A percentile compares a stretch with the other conserved stretches of the same genome.
These are phyloP conservation scores for Pythium rhizo-oryzae DNA, from an alignment of 352 stramenopile species.

Conservation along the genomic window DNA sequence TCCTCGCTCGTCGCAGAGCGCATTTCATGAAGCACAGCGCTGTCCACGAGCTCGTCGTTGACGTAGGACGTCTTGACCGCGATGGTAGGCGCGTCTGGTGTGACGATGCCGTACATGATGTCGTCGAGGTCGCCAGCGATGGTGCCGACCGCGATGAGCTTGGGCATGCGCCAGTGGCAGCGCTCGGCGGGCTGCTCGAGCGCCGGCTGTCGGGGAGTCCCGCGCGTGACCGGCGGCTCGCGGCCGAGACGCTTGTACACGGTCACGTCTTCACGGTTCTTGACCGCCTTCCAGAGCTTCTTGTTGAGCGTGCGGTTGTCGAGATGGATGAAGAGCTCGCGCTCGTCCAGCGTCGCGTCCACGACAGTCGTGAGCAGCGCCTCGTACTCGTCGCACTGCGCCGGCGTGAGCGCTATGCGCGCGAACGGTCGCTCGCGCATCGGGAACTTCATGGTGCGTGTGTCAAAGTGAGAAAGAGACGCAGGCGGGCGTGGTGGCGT, in stretches of 20 bases:
- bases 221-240: neutral
- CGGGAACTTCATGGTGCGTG: conserved; percentile 15
- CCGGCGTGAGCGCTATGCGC: conserved; percentile 38
- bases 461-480: too few species aligned
- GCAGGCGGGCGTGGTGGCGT: too few species aligned
- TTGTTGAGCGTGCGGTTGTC: conserved; percentile 38
- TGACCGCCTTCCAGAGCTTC: conserved; percentile 44
- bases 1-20: conserved; percentile 33
- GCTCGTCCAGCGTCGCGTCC: conserved; percentile 40
- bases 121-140: conserved; percentile 60
- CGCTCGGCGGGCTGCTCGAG: conserved; percentile 20
- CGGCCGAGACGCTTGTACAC: conserved; percentile 36
- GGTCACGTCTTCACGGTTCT: conserved; percentile 32
- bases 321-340: conserved; percentile 31
- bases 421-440: conserved; percentile 22
- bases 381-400: conserved; percentile 37
- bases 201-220: neutral
- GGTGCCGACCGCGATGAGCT: conserved; percentile 51
- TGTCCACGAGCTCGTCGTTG: conserved; percentile 27
- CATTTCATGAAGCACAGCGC: conserved; percentile 47
- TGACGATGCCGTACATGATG: conserved; percentile 58
- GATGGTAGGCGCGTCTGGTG: conserved; percentile 31
- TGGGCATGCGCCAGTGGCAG: conserved; percentile 42
- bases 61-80: conserved; percentile 39
- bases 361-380: conserved; percentile 38